These are phyloP conservation scores for Claviceps africana DNA, from an alignment of 2,329 filamentous ascomycete species.

Conservation along the genomic window DNA sequence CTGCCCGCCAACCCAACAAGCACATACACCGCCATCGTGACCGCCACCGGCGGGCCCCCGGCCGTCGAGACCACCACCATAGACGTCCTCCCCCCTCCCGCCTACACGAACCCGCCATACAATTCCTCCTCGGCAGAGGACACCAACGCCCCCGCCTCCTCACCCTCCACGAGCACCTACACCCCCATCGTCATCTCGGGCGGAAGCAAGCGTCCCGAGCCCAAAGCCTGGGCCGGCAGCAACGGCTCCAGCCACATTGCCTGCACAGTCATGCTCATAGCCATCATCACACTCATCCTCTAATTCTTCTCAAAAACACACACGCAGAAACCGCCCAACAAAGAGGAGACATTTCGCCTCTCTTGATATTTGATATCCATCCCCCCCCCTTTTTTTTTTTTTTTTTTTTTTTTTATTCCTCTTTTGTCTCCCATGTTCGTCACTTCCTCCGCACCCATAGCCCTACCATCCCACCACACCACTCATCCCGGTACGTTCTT, in stretches of 20 bases:
- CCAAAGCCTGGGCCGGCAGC: slow-evolving; percentile 14
- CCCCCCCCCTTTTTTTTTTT: neutral
- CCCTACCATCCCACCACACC: too few species aligned
- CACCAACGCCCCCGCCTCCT: slow-evolving; percentile 8
- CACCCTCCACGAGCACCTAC: slow-evolving; percentile 9
- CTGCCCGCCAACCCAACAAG: slow-evolving; percentile 9
- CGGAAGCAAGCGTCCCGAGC: slow-evolving; percentile 19
- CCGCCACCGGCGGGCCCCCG: slow-evolving; percentile 16
- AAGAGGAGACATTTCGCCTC: neutral
- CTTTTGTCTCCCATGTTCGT: too few species aligned
- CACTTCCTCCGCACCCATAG: too few species aligned
- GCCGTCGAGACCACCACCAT: slow-evolving; percentile 20
- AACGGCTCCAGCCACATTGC: slow-evolving; percentile 20
- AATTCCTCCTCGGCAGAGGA: slow-evolving; percentile 16
- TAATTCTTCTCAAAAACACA: too few species aligned
- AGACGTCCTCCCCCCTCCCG: slow-evolving; percentile 14
- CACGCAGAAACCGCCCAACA: neutral
- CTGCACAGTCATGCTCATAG: slow-evolving; percentile 23
- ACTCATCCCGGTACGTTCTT: too few species aligned
- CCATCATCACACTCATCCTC: slow-evolving; percentile 20
- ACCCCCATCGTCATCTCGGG: slow-evolving; percentile 19
- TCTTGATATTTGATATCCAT: too few species aligned
- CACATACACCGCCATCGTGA: slow-evolving; percentile 19
- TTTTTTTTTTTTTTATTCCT: neutral
- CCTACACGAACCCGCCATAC: slow-evolving; percentile 12